These are phyloP conservation scores for Ophiocordyceps camponoti-saundersi DNA, from an alignment of 2,329 filamentous ascomycete genomes.

Conservation along the genomic window DNA sequence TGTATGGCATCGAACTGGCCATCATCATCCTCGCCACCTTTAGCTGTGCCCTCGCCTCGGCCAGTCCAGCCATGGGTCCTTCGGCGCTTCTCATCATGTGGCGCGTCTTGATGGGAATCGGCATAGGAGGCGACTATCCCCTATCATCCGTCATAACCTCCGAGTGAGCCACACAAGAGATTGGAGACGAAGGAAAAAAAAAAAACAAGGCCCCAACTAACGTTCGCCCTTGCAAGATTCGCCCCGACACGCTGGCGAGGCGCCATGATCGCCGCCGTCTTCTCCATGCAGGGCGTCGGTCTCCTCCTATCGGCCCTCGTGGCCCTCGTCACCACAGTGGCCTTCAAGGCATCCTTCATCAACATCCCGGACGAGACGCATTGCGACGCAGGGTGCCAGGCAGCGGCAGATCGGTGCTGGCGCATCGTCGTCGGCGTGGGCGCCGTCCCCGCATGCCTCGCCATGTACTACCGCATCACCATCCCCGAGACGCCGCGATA, in stretches of 20 bases:
- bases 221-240: slow-evolving; percentile 29
- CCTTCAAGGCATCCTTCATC: slow-evolving; percentile 38
- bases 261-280: slow-evolving; percentile 70
- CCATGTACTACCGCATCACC: slow-evolving; percentile 72
- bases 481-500: slow-evolving; percentile 76
- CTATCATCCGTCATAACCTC: slow-evolving; percentile 67
- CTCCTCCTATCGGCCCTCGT: slow-evolving; percentile 57
- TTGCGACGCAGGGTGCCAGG: slow-evolving; percentile 46
- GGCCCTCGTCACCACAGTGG: slow-evolving; percentile 48
- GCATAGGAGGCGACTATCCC: slow-evolving; percentile 71
- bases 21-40: slow-evolving; percentile 57
- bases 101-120: slow-evolving; percentile 62
- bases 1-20: slow-evolving; percentile 66
- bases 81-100: slow-evolving; percentile 53
- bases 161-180: slow-evolving; percentile 34
- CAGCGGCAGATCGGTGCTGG: slow-evolving; percentile 68
- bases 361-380: slow-evolving; percentile 19
- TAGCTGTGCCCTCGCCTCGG: slow-evolving; percentile 44
- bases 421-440: slow-evolving; percentile 67
- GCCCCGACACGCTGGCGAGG: slow-evolving; percentile 68
- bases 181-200: background rate
- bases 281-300: slow-evolving; percentile 74
- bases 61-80: slow-evolving; percentile 41
- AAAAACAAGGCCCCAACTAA: background rate
- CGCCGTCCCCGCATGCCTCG: slow-evolving; percentile 59